A percentile compares a stretch with the other conserved stretches of the same genome.
phyloP scores from a whole-genome alignment of 768 basidiomycete species.

The Rhizopogon vesiculosus region DNA sequence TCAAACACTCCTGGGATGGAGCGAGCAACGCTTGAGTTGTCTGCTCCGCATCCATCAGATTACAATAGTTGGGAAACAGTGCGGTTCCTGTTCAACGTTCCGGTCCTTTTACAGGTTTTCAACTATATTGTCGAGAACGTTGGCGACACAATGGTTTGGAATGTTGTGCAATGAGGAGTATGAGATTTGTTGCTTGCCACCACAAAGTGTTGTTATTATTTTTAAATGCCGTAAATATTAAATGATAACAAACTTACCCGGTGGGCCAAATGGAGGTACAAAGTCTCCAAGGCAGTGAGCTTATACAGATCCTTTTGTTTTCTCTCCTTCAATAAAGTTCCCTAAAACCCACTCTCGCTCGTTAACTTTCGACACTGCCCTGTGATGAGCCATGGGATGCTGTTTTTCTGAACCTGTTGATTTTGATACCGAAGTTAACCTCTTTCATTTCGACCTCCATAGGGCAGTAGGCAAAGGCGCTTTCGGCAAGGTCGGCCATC shows the following conservation, averaged over 20 bases:
- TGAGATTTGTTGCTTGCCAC: no score
- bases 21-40: conserved; percentile 35
- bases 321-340: conserved; percentile 19
- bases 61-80: not conserved
- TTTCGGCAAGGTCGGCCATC: conserved; percentile 81
- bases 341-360: conserved; percentile 17
- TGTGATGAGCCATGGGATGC: conserved; percentile 51
- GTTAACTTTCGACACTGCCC: conserved; percentile 26
- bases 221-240: not conserved
- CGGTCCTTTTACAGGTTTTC: not conserved
- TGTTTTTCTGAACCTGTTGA: conserved; percentile 74
- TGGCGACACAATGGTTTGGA: no score
- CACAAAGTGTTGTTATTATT: not conserved
- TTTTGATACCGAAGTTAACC: conserved; percentile 77
- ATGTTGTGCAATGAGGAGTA: no score
- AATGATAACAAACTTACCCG: not conserved
- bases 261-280: conserved; percentile 13
- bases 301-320: conserved; percentile 32
- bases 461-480: conserved; percentile 95
- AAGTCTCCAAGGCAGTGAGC: conserved; percentile 12
- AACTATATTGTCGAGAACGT: no score
- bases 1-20: conserved; percentile 53
- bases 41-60: conserved; percentile 28
- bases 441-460: conserved; percentile 96
- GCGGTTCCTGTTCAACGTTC: not conserved